Evolutionary conservation across 352 stramenopile species (phyloP), one percentile per base, ranked within the genome.

Genomic region (Phytopythium kandeliae): DNA sequence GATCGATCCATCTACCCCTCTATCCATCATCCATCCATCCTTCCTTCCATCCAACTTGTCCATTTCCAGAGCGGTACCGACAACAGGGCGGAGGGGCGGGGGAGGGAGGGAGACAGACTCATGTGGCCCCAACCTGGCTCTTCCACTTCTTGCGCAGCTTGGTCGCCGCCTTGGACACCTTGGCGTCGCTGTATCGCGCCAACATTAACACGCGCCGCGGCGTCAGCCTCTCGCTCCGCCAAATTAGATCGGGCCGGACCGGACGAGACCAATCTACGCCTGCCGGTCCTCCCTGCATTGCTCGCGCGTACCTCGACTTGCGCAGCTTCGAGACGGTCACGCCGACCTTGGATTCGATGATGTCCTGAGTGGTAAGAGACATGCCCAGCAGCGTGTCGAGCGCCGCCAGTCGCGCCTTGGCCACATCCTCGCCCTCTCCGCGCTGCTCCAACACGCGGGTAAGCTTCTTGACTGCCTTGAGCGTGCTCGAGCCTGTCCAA

Each of bases 61-160:
- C n/a, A n/a, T n/a, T n/a, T n/a, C n/a, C n/a, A n/a, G n/a, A n/a
- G n/a, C n/a, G n/a, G n/a, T n/a, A n/a, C n/a, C n/a, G n/a, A n/a
- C n/a, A n/a, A n/a, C n/a, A n/a, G n/a, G n/a, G n/a, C n/a, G n/a
- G n/a, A n/a, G n/a, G n/a, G n/a, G n/a, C n/a, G n/a, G n/a, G n/a
- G n/a, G n/a, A n/a, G n/a, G n/a, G n/a, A n/a, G n/a, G n/a, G n/a
- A n/a, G n/a, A n/a, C n/a, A n/a, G n/a, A n/a, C 31, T 46, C 59
- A 61, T 11, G 52, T 55, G 13, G 37, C 45, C 19, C 56, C 69
- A 10, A 67, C 76, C 51, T 85, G 64, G 21, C 65, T 72, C 69
- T 89, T 87, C 81, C 81, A 92, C 62, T 92, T 89, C 59, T 85
- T 86, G 22, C 78, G 78, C 16, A 92, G 69, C 45, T 74, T 74